Percentiles rank a stretch among this genome's conserved stretches.
Evolutionary conservation across 2,329 filamentous ascomycete genomes (phyloP).

Genomic region (Aureobasidium sp.): DNA sequence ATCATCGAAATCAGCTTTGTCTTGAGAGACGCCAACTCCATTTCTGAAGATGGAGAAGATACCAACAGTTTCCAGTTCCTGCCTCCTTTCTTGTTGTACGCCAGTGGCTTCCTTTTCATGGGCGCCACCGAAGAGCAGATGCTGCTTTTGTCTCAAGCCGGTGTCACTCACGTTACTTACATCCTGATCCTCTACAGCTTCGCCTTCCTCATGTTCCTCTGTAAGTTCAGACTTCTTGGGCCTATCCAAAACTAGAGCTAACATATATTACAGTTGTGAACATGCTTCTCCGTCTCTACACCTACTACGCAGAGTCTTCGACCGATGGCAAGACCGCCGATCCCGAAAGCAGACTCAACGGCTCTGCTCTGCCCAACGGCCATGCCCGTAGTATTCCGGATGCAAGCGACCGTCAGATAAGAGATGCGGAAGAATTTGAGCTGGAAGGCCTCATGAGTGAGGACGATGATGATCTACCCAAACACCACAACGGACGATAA

Average conservation of each 20-base stretch:
- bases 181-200: conserved; percentile 85
- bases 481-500: not conserved
- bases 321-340: conserved; percentile 29
- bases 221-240: conserved; percentile 33
- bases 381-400: conserved; percentile 33
- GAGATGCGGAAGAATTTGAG: conserved; percentile 88
- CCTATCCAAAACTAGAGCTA: not conserved
- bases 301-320: conserved; percentile 47
- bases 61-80: conserved; percentile 43
- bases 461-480: conserved; percentile 54
- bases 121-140: conserved; percentile 96
- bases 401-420: conserved; percentile 47
- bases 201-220: conserved; percentile 84
- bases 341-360: conserved; percentile 21
- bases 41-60: conserved; percentile 20
- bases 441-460: conserved; percentile 84
- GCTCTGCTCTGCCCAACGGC: conserved; percentile 30
- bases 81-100: conserved; percentile 58
- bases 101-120: conserved; percentile 95
- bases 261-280: conserved; percentile 54
- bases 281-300: conserved; percentile 77
- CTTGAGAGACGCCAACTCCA: conserved; percentile 55
- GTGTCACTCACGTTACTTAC: conserved; percentile 84
- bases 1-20: conserved; percentile 91
- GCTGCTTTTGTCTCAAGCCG: conserved; percentile 60